Conservation (phyloP, 78 protist genomes). For the Dictyostelium discoideum region DNA sequence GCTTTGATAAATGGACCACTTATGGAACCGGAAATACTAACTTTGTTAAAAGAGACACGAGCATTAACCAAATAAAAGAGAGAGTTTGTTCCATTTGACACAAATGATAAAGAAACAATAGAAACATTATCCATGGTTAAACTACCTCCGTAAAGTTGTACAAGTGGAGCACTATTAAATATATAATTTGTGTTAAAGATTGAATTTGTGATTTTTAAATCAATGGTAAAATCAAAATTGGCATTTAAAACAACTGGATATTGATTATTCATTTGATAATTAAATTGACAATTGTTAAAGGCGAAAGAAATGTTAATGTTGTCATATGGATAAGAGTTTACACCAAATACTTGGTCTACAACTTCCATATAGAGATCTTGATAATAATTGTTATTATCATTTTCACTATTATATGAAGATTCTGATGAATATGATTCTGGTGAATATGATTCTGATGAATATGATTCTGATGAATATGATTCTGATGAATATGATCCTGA, state of each 20-base stretch:
- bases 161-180: background rate
- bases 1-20: background rate
- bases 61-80: background rate
- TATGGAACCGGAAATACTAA: background rate
- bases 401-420: background rate
- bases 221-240: background rate
- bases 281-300: background rate
- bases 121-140: background rate
- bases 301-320: background rate
- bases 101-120: background rate
- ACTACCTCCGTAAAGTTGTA: background rate
- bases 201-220: background rate
- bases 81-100: background rate
- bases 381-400: background rate
- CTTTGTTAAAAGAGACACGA: background rate
- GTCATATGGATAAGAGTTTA: background rate
- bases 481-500: too few relatives aligned
- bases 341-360: background rate
- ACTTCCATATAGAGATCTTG: background rate
- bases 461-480: background rate
- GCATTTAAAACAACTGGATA: background rate
- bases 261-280: background rate
- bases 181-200: background rate
- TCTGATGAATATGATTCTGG: background rate
- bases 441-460: background rate